These are phyloP conservation scores for Strombidium stylifer DNA, from an alignment of 73 alveolate species.

Conservation along the genomic window DNA sequence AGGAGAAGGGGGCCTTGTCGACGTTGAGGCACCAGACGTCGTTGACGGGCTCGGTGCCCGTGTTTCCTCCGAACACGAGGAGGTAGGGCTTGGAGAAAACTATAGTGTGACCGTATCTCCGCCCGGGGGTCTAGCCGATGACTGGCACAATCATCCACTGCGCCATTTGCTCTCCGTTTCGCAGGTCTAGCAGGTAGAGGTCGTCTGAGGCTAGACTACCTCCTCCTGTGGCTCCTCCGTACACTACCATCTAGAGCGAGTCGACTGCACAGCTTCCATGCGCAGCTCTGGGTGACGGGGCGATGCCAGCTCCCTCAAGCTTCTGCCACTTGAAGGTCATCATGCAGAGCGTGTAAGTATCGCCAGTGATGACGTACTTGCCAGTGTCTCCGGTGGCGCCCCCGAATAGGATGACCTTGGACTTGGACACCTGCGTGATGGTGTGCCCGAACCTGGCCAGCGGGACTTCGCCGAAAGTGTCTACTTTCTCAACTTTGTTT, in stretches of 20 bases:
- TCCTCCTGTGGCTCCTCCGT: constrained; percentile 99
- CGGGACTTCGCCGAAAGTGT: constrained; percentile 56
- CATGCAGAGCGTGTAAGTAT: constrained; percentile 87
- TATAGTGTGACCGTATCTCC: constrained; percentile 95
- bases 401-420: constrained; percentile 76
- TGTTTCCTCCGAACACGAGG: constrained; percentile 95
- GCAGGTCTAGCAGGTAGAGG: constrained; percentile 74
- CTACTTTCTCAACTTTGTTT: constrained; percentile 48
- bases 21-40: constrained; percentile 94
- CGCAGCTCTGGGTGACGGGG: constrained; percentile 98
- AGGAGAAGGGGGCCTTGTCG: constrained; percentile 87
- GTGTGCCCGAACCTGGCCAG: constrained; percentile 97
- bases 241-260: constrained; percentile 88
- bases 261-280: constrained; percentile 91
- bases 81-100: constrained; percentile 89
- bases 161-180: constrained; percentile 85
- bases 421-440: constrained; percentile 75
- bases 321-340: constrained; percentile 69
- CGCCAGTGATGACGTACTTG: constrained; percentile 97
- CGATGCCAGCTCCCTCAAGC: constrained; percentile 76
- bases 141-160: constrained; percentile 99
- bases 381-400: constrained; percentile 94
- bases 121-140: constrained; percentile 99
- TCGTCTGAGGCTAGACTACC: constrained; percentile 94
- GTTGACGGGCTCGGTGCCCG: constrained; percentile 92